Conservation (phyloP, 2,329 filamentous ascomycete genomes). For the Alternaria arborescens region DNA sequence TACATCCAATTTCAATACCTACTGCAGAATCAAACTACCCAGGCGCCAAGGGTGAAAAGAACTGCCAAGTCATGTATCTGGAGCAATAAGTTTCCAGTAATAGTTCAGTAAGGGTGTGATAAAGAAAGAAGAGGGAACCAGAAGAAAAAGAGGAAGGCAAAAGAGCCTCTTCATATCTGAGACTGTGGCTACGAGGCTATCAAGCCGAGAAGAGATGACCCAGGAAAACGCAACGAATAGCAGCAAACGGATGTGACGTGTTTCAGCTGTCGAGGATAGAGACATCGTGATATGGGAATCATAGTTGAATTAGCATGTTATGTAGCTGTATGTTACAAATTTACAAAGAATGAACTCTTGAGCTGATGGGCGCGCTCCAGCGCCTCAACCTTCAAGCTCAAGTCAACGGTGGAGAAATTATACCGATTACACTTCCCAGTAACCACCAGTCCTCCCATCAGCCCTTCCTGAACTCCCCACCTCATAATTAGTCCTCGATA, state of each 20-base stretch:
- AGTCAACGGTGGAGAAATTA: not conserved
- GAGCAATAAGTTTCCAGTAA: too few relatives aligned
- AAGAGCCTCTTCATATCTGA: too few relatives aligned
- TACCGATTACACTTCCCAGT: not conserved
- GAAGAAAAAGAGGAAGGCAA: too few relatives aligned
- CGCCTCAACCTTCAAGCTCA: not conserved
- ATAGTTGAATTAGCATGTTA: not conserved
- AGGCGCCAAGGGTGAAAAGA: not conserved
- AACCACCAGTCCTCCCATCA: not conserved
- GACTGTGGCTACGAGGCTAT: too few relatives aligned
- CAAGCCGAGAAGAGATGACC: too few relatives aligned
- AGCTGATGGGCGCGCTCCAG: not conserved
- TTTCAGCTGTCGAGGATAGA: not conserved
- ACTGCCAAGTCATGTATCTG: not conserved
- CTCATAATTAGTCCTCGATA: slow-evolving; percentile 9
- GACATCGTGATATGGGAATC: not conserved
- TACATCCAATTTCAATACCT: not conserved
- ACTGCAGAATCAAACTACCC: not conserved
- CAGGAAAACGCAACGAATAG: not conserved
- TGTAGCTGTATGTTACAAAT: not conserved
- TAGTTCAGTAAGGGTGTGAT: too few relatives aligned
- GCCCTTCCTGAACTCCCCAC: not conserved
- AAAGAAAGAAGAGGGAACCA: too few relatives aligned
- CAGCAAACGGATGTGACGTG: not conserved
- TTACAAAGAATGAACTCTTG: slow-evolving; percentile 2